These are phyloP conservation scores for Trametopsis cervina DNA, from an alignment of 768 basidiomycete genomes.

Conservation along the genomic window DNA sequence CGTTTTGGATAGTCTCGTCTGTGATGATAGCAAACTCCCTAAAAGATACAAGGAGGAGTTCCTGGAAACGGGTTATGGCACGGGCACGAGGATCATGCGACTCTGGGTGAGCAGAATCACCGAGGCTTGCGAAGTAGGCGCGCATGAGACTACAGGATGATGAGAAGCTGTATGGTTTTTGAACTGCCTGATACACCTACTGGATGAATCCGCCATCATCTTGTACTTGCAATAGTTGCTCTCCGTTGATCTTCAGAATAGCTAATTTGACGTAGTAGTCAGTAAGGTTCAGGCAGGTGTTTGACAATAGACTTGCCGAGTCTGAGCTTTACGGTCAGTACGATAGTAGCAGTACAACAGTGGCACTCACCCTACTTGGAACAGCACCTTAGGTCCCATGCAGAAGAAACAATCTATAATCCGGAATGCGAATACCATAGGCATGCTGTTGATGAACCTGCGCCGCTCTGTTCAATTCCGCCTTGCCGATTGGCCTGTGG, in stretches of 20 bases:
- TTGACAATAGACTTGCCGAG: constrained; percentile 61
- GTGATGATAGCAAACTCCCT: constrained; percentile 95
- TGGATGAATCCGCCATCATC: constrained; percentile 97
- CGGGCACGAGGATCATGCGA: constrained; percentile 84
- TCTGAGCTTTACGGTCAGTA: constrained; percentile 24
- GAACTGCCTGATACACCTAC: too few species aligned
- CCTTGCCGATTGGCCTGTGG: constrained; percentile 14
- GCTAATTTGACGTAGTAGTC: too few species aligned
- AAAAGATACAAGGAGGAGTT: constrained; percentile 93
- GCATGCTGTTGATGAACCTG: constrained; percentile 90
- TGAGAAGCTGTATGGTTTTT: background rate
- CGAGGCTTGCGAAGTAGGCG: constrained; percentile 89
- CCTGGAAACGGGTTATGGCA: constrained; percentile 95
- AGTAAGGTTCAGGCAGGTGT: too few species aligned
- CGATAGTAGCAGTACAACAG: background rate
- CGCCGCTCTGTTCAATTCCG: background rate
- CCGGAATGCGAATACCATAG: constrained; percentile 96
- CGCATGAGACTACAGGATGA: constrained; percentile 69
- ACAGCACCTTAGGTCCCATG: constrained; percentile 97
- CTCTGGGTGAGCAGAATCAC: constrained; percentile 88
- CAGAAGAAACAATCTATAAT: constrained; percentile 98
- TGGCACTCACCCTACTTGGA: constrained; percentile 87
- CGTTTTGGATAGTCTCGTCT: constrained; percentile 85
- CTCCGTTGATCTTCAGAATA: constrained; percentile 96
- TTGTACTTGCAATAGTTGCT: constrained; percentile 84